Base-by-base conservation (phyloP, 768 basidiomycete species). In the Boletus vermiculosoides region DNA sequence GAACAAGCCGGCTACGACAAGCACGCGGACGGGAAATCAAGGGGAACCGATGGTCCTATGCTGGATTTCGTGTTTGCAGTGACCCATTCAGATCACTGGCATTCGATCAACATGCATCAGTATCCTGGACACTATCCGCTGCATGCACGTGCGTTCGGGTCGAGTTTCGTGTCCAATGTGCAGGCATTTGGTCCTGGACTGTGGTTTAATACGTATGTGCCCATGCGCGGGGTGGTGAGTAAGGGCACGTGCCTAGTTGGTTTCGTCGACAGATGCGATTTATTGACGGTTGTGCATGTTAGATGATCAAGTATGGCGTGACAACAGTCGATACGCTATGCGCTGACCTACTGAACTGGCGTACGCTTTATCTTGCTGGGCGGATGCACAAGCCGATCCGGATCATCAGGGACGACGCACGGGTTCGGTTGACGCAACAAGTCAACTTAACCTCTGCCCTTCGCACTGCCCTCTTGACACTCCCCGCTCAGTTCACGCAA, bases 31-130 rank as follows among this genome's bases (percentile, higher is more conserved):
- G 64, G 66, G 20, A 64, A 62, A 30, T 64, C 62, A 47, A 66
- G 68, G 22, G 65, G 65, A 13, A 72, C 76, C 18, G 71, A 76
- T 20, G 67, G 73, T 42, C 94, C 94, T 0, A 92, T 98, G 90
- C 82, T 98, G 22, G 97, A 99, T 73, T 97, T 98, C 66, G 83
- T 99, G 72, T 92, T 99, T 70, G 95, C 94, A 0, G 96, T 98
- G 45, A 92, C 93, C 2, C 94, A 97, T 63, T 81, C 97, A 0
- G 83, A 81, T 13, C 93, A 97, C 66, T 99, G 95, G 78, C 97
- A 98, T 72, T 90, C 87, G 30, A 91, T 94, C 72, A 99, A 99
- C 72, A 87, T 98, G 84, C 82, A 88, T 49, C 93, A 95, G 72
- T 81, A 88, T 66, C 94, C 96, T 0, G 79, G 83, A 9, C 97